Evolutionary conservation across 2,329 filamentous ascomycete species (phyloP).

Genomic region (Ophiosphaerella herpotricha): DNA sequence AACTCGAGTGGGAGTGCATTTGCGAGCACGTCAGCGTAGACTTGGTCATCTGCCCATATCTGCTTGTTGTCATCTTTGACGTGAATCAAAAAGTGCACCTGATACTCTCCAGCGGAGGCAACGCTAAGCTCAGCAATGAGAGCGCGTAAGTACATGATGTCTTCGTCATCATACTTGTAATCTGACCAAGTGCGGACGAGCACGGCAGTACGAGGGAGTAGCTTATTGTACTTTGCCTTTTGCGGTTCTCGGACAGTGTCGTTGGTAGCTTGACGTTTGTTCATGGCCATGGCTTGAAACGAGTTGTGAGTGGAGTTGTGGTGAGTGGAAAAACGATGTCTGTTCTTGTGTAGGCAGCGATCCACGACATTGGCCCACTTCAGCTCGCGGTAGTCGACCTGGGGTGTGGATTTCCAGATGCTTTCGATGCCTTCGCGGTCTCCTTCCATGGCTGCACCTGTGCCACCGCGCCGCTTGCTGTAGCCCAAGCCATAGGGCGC

Average conservation of each 20-base stretch:
- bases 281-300: slow-evolving; percentile 47
- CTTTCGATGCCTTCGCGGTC: slow-evolving; percentile 79
- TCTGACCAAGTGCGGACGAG: slow-evolving; percentile 83
- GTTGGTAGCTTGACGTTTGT: slow-evolving; percentile 24
- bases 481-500: slow-evolving; percentile 93
- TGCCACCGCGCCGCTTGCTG: slow-evolving; percentile 74
- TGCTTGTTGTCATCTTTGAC: slow-evolving; percentile 78
- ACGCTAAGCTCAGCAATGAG: slow-evolving; percentile 79
- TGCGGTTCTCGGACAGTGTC: slow-evolving; percentile 21
- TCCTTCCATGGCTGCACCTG: slow-evolving; percentile 82
- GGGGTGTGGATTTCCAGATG: slow-evolving; percentile 72
- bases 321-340: slow-evolving; percentile 64
- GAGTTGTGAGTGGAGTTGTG: slow-evolving; percentile 41
- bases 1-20: slow-evolving; percentile 55
- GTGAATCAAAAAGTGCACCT: slow-evolving; percentile 81
- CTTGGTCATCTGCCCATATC: slow-evolving; percentile 79
- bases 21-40: slow-evolving; percentile 68
- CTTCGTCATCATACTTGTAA: slow-evolving; percentile 77
- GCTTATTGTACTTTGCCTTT: slow-evolving; percentile 39
- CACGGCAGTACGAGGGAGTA: slow-evolving; percentile 70
- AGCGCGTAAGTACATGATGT: slow-evolving; percentile 80
- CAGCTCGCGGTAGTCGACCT: slow-evolving; percentile 76
- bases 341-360: slow-evolving; percentile 73
- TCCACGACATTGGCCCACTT: slow-evolving; percentile 81
- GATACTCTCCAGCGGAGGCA: slow-evolving; percentile 79